Evolutionary conservation across 345 rosid genomes (phyloP).

Genomic region (Pseudoturritis turrita): DNA sequence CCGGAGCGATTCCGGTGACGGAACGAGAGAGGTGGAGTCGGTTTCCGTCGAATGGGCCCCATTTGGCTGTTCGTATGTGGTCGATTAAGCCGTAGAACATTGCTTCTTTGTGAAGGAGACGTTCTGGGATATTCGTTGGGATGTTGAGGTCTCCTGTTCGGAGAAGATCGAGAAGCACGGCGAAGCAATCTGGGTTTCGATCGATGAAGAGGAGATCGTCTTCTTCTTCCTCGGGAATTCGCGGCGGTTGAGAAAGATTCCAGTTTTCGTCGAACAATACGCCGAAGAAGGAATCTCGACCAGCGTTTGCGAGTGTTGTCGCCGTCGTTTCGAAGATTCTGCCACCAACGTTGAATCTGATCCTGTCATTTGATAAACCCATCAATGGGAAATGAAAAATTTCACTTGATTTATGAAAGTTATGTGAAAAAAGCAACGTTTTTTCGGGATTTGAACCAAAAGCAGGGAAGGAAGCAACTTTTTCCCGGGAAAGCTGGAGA

Average conservation of each 20-base stretch:
- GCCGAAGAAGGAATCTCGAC: conserved; percentile 87
- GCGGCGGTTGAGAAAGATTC: conserved; percentile 35
- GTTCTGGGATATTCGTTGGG: conserved; percentile 61
- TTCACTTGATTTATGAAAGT: too few relatives aligned
- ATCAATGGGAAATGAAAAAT: conserved; percentile 28
- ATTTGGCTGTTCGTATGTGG: conserved; percentile 73
- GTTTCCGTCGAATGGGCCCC: conserved; percentile 87
- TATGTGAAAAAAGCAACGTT: background rate
- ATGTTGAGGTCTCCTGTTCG: conserved; percentile 91
- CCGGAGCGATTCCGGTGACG: conserved; percentile 78
- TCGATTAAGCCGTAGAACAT: conserved; percentile 69
- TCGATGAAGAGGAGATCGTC: conserved; percentile 49
- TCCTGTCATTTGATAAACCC: conserved; percentile 67
- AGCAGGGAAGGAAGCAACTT: background rate
- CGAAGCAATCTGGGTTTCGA: conserved; percentile 87
- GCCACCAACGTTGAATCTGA: conserved; percentile 91
- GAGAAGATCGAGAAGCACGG: conserved; percentile 88
- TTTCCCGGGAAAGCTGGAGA: conserved; percentile 23
- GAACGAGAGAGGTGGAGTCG: conserved; percentile 51
- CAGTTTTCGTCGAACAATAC: conserved; percentile 76
- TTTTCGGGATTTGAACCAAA: conserved; percentile 6
- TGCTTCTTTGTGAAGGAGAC: conserved; percentile 77
- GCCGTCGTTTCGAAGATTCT: conserved; percentile 82
- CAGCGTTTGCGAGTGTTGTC: conserved; percentile 89
- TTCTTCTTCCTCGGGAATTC: conserved; percentile 6